Percentiles rank a stretch among this genome's conserved stretches.
phyloP scores from a whole-genome alignment of 306 rosid genomes.

The Chamaecrista fasciculata region DNA sequence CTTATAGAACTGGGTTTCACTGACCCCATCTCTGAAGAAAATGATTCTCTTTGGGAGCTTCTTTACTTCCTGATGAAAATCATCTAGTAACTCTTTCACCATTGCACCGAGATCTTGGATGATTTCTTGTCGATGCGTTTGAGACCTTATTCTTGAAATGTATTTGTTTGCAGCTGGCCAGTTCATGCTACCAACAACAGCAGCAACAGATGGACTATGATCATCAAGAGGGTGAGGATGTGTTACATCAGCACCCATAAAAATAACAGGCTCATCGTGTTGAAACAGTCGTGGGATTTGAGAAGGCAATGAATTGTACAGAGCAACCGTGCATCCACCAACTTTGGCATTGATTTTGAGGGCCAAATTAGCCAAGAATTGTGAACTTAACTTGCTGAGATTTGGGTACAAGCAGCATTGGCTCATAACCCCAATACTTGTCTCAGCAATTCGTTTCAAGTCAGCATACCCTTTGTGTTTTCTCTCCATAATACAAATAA shows the following conservation, averaged over 20 bases:
- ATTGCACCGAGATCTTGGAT: slow-evolving; percentile 78
- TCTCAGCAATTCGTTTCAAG: slow-evolving; percentile 92
- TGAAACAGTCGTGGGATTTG: slow-evolving; percentile 77
- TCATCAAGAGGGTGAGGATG: slow-evolving; percentile 99
- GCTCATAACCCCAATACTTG: slow-evolving; percentile 77
- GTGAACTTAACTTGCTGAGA: slow-evolving; percentile 73
- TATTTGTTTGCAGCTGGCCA: slow-evolving; percentile 99
- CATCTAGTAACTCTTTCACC: slow-evolving; percentile 85
- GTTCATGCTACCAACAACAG: slow-evolving; percentile 97
- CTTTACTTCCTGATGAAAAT: slow-evolving; percentile 67
- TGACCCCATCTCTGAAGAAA: slow-evolving; percentile 95
- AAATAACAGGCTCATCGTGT: slow-evolving; percentile 68
- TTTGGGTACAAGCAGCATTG: slow-evolving; percentile 93
- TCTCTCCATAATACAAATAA: slow-evolving; percentile 85
- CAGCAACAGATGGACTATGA: slow-evolving; percentile 92
- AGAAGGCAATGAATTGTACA: slow-evolving; percentile 83
- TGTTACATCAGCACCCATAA: slow-evolving; percentile 98
- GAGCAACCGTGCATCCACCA: slow-evolving; percentile 94
- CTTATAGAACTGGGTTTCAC: slow-evolving; percentile 87
- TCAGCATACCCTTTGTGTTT: slow-evolving; percentile 94
- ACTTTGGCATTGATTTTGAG: slow-evolving; percentile 97
- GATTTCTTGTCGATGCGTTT: slow-evolving; percentile 95
- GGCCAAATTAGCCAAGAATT: slow-evolving; percentile 86
- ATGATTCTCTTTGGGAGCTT: slow-evolving; percentile 79
- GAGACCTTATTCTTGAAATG: slow-evolving; percentile 92